phyloP scores from a whole-genome alignment of 2,329 filamentous ascomycete species.

The Fusarium austroafricanum region DNA sequence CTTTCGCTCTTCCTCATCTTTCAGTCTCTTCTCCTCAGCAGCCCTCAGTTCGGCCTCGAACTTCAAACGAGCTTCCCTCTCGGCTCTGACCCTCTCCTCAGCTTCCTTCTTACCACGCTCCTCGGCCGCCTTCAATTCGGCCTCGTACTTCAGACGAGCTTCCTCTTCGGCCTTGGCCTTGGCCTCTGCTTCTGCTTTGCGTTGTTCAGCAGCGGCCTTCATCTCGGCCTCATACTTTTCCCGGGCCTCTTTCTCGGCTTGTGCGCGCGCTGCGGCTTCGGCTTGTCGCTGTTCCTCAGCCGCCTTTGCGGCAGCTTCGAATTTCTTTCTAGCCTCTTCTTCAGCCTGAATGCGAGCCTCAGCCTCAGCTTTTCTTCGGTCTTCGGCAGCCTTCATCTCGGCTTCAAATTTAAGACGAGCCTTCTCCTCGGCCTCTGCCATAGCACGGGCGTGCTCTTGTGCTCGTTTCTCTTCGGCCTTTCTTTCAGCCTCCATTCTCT shows the following conservation, averaged over 20 bases:
- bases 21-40: slow-evolving; percentile 57
- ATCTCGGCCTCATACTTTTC: slow-evolving; percentile 61
- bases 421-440: slow-evolving; percentile 58
- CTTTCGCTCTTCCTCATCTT: slow-evolving; percentile 53
- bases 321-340: slow-evolving; percentile 59
- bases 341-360: slow-evolving; percentile 59
- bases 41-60: slow-evolving; percentile 56
- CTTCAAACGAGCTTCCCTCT: slow-evolving; percentile 53
- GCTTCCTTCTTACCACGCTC: slow-evolving; percentile 60
- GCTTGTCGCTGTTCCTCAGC: slow-evolving; percentile 49
- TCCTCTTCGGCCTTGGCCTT: slow-evolving; percentile 59
- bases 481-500: slow-evolving; percentile 57
- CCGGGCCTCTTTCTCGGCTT: slow-evolving; percentile 55
- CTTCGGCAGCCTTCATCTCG: slow-evolving; percentile 58
- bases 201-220: slow-evolving; percentile 57
- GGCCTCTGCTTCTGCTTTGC: slow-evolving; percentile 62
- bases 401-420: slow-evolving; percentile 60
- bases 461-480: slow-evolving; percentile 43
- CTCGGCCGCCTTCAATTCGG: slow-evolving; percentile 58
- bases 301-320: slow-evolving; percentile 57
- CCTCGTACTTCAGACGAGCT: slow-evolving; percentile 60
- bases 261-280: slow-evolving; percentile 33
- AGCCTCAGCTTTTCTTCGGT: slow-evolving; percentile 58
- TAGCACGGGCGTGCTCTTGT: slow-evolving; percentile 61
- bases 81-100: slow-evolving; percentile 58